phyloP scores from a whole-genome alignment of 371 early-diverging fungal genomes.

The Cladochytrium tenue region DNA sequence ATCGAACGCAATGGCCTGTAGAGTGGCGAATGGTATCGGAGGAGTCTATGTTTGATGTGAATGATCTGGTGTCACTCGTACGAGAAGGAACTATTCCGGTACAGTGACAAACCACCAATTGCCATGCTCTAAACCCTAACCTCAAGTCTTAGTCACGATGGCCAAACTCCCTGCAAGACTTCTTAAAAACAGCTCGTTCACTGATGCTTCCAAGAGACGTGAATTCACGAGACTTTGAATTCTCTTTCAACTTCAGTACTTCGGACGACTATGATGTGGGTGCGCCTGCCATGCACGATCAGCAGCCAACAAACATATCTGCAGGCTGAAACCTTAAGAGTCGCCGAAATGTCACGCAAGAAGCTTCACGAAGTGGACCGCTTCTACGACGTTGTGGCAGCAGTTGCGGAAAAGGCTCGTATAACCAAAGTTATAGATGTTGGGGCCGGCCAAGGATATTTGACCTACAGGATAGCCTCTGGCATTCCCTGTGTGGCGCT shows the following conservation, averaged over 20 bases:
- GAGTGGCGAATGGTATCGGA: conserved; percentile 20
- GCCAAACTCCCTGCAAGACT: conserved; percentile 23
- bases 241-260: not conserved
- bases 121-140: not conserved
- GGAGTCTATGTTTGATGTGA: not conserved
- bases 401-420: not conserved
- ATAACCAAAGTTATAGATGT: conserved; percentile 26
- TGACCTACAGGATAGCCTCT: conserved; percentile 23
- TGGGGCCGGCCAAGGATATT: conserved; percentile 64
- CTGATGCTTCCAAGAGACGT: conserved; percentile 16
- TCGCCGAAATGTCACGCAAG: conserved; percentile 24
- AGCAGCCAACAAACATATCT: not conserved
- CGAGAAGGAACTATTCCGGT: conserved; percentile 9
- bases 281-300: not conserved
- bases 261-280: not conserved
- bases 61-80: conserved; percentile 11
- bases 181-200: not conserved
- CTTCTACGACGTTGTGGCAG: not conserved
- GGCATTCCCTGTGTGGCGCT: conserved; percentile 70
- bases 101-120: not conserved
- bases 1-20: conserved; percentile 2
- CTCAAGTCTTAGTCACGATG: conserved; percentile 1
- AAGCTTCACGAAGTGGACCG: conserved; percentile 31
- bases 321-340: conserved; percentile 2
- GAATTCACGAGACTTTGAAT: not conserved